A percentile compares a stretch with the other conserved stretches of the same genome.
phyloP scores from a whole-genome alignment of 1,139 yeast genomes.

The Pichia sp. region DNA sequence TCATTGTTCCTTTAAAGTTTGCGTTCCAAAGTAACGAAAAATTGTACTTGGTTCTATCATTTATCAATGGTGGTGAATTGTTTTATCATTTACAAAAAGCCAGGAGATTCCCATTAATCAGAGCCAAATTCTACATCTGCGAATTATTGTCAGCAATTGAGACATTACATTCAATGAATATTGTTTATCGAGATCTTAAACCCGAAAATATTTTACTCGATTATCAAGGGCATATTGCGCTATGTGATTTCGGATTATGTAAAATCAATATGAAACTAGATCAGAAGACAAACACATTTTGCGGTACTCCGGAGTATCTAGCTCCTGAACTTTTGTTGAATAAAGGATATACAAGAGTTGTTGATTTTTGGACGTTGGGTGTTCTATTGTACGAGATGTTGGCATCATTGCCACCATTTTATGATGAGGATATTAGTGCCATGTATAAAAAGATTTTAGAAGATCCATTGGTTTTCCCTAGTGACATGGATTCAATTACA shows the following conservation, averaged over 20 bases:
- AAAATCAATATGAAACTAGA: conserved; percentile 76
- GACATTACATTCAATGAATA: conserved; percentile 81
- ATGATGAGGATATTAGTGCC: conserved; percentile 86
- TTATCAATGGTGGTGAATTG: conserved; percentile 95
- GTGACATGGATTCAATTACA: conserved; percentile 82
- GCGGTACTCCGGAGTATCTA: conserved; percentile 94
- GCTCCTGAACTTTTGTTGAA: conserved; percentile 92
- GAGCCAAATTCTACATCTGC: conserved; percentile 90
- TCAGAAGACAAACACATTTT: conserved; percentile 79
- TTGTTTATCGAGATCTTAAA: conserved; percentile 88
- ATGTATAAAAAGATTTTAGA: conserved; percentile 92
- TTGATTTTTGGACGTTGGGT: conserved; percentile 98
- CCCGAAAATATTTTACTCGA: conserved; percentile 92
- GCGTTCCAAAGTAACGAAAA: conserved; percentile 96
- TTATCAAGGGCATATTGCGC: conserved; percentile 94
- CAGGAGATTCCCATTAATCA: conserved; percentile 79
- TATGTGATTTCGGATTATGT: conserved; percentile 95
- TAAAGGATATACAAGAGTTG: conserved; percentile 90
- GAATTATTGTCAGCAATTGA: conserved; percentile 90
- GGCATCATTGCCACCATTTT: conserved; percentile 93
- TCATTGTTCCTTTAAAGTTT: conserved; percentile 93
- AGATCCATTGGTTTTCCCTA: conserved; percentile 84
- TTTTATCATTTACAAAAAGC: conserved; percentile 91
- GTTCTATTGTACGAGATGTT: conserved; percentile 91
- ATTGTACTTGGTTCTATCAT: conserved; percentile 79